phyloP scores from a whole-genome alignment of 192 early-diverging fungal genomes.

The Chytriomyces sp. region DNA sequence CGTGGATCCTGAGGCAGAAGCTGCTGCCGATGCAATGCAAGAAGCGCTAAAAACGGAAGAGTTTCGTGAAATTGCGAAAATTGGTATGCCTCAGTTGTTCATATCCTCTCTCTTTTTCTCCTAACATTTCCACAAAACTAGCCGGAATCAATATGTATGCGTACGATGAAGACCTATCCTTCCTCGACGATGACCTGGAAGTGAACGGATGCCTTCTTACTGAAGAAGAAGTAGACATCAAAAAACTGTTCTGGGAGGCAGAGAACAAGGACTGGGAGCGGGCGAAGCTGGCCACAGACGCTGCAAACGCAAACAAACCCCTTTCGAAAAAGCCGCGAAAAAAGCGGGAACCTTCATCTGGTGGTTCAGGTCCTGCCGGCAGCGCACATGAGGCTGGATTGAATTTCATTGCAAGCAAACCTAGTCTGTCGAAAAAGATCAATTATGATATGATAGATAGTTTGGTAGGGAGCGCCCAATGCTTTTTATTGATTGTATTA shows the following conservation, averaged over 20 bases:
- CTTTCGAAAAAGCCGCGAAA: not conserved
- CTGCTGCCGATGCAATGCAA: not conserved
- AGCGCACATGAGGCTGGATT: constrained; percentile 69
- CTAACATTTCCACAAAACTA: not conserved
- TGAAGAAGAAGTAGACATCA: constrained; percentile 77
- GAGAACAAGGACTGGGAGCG: constrained; percentile 82
- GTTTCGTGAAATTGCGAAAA: constrained; percentile 6
- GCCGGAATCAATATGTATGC: constrained; percentile 27
- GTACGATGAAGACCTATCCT: constrained; percentile 44
- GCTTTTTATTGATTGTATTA: not conserved
- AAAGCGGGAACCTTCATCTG: constrained; percentile 53
- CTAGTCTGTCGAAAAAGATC: constrained; percentile 85
- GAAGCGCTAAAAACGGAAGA: constrained; percentile 19
- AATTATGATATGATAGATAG: constrained; percentile 82
- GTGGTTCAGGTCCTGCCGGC: not conserved
- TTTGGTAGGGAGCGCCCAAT: constrained; percentile 21
- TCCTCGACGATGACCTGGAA: constrained; percentile 58
- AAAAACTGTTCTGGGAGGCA: constrained; percentile 84
- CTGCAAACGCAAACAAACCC: constrained; percentile 31
- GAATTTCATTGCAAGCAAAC: constrained; percentile 71
- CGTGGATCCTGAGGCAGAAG: constrained; percentile 26
- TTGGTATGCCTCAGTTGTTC: constrained; percentile 6
- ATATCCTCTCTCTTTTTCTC: not conserved
- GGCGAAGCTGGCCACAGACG: constrained; percentile 40
- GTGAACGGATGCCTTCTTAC: constrained; percentile 61